Base-by-base conservation (phyloP, 257 asterid species). In the Fraxinus anomala region DNA sequence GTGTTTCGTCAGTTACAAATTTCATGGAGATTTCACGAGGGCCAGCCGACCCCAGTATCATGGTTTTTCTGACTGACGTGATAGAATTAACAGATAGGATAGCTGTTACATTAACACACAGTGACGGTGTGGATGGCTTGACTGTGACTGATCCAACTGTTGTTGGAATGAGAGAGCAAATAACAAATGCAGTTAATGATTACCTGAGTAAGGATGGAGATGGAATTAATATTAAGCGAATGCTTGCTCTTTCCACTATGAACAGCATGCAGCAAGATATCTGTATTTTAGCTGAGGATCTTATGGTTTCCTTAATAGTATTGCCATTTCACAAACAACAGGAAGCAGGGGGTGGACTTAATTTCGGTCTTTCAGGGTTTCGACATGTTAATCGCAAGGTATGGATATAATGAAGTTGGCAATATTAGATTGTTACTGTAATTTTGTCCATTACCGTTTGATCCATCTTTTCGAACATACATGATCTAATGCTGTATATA, bases 351-450 rank as follows among this genome's bases (percentile, higher is more conserved):
- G 99, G 98, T 0, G 85, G 89, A 86, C 97, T 93, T 49, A 84
- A 77, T 51, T 66, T 81, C 1, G 96, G 93, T 0, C 90, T 91
- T 80, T 72, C 91, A 0, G 97, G 99, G 3, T 95, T 90, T 76
- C 91, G 98, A 0, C 98, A 90, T 70, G 88, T 92, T 73, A 93
- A 92, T 61, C 93, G 99, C 13, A 95, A 95, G 97, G 97, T 94
- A 85, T 8, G 17, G 31, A 47, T 33, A 33, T 33, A 33, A 33
- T 33, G 36, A 33, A 33, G 36, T 3, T 33, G 0, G 36, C 36
- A 33, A 33, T 33, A 33, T 70, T 17, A 13, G 12, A 28, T 10
- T 13, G 3, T 21, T 44, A 33, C 30, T 6, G 4, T 54, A 36
- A 11, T 70, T n/a, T n/a, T 19, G 54, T 70, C 31, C 33, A 31